These are phyloP conservation scores for Fusarium nisikadoi DNA, from an alignment of 2,329 filamentous ascomycete genomes.

Conservation along the genomic window DNA sequence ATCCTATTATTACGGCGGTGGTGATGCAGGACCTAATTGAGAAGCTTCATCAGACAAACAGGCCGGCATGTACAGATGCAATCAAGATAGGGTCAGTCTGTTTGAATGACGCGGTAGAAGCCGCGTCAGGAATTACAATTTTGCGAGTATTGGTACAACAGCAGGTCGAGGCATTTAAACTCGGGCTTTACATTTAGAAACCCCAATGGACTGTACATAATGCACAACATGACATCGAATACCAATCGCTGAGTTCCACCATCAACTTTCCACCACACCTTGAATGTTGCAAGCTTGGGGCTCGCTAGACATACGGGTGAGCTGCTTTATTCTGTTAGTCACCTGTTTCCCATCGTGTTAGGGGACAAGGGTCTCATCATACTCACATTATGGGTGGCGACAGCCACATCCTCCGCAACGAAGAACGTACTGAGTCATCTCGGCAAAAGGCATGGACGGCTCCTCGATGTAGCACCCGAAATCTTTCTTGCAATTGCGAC, in stretches of 20 bases:
- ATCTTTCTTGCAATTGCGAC: background rate
- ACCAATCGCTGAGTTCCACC: rapidly evolving
- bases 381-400: background rate
- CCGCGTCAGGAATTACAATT: no score
- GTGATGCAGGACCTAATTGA: no score
- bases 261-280: rapidly evolving
- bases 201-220: no score
- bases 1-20: no score
- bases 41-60: no score
- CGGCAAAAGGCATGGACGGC: rapidly evolving
- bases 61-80: no score
- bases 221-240: rapidly evolving
- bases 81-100: no score
- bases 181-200: no score
- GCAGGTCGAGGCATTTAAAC: no score
- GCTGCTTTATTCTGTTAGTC: rapidly evolving
- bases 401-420: background rate
- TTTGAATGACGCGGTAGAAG: no score
- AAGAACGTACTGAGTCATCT: rapidly evolving
- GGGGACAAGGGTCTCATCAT: rapidly evolving
- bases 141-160: no score
- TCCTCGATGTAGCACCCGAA: background rate
- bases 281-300: rapidly evolving
- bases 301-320: rapidly evolving
- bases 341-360: rapidly evolving